These are phyloP conservation scores for Yamadazyma nakazawae DNA, from an alignment of 805 yeast species.

Conservation along the genomic window DNA sequence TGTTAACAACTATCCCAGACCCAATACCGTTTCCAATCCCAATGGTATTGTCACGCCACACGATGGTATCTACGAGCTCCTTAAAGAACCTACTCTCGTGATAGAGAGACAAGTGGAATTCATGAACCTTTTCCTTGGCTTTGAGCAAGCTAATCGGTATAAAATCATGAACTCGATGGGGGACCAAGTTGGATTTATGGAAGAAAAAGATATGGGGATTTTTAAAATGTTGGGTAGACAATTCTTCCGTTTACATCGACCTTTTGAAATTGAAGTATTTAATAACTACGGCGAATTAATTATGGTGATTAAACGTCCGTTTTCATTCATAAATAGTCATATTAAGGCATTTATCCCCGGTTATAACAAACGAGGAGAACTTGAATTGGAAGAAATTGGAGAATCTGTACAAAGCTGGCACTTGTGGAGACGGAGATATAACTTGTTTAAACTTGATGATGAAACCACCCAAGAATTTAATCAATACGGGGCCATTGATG, in stretches of 20 bases:
- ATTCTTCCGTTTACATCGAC: conserved; percentile 79
- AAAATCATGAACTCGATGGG: conserved; percentile 72
- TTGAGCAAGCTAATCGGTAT: conserved; percentile 87
- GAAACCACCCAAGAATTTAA: conserved; percentile 45
- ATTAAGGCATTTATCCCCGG: conserved; percentile 71
- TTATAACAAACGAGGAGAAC: conserved; percentile 29
- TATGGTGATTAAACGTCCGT: conserved; percentile 73
- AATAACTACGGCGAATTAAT: conserved; percentile 60
- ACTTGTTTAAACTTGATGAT: conserved; percentile 58
- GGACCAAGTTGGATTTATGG: conserved; percentile 70
- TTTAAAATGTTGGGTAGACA: conserved; percentile 75
- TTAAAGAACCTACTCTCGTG: conserved; percentile 79
- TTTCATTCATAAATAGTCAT: conserved; percentile 85
- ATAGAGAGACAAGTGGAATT: conserved; percentile 86
- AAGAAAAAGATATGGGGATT: conserved; percentile 75
- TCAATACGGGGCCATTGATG: conserved; percentile 86
- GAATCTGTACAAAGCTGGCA: conserved; percentile 95
- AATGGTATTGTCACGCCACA: conserved; percentile 51
- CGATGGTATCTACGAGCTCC: conserved; percentile 59
- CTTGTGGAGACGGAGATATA: conserved; percentile 85
- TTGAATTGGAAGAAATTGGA: conserved; percentile 56
- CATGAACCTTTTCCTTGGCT: conserved; percentile 83
- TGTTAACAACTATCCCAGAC: conserved; percentile 15
- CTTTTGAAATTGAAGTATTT: conserved; percentile 71
- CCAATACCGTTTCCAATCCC: conserved; percentile 23